Evolutionary conservation across 2,329 filamentous ascomycete genomes (phyloP), one percentile per base, ranked within the genome.

Genomic region (Fusarium torulosum): DNA sequence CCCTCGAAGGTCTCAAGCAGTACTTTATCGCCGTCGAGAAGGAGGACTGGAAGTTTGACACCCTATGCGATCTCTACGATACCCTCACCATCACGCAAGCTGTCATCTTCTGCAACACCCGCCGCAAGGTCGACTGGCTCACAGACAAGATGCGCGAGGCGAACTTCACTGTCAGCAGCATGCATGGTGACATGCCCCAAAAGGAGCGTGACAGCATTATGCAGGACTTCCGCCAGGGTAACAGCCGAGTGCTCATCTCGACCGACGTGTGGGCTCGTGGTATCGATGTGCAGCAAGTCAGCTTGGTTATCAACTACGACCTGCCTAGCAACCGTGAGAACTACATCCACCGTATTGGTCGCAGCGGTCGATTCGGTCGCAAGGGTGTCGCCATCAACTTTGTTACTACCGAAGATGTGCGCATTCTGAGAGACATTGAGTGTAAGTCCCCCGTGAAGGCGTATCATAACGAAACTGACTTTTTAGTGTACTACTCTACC

Each of bases 371-470:
- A 72, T 99, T 99, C 75, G 96, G 96, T 75, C 89, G 96, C 75
- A 99, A 99, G 85, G 96, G 96, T 86, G 96, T 99, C 70, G 96
- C 96, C 37, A 99, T 99, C 86, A 99, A 99, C 85, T 99, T 99
- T 77, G 96, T 99, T 71, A 99, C 96, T 4, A 96, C 92, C 76
- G 96, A 99, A 75, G 96, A 99, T 78, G 96, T 99, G 62, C 91
- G 96, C 78, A 99, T 99, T 77, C 86, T 99, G 75, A 90, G 96
- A 72, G 96, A 99, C 78, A 99, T 99, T 75, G 96, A 99, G 84
- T 83, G 91, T 94, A 83, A 81, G 90, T 85, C n/a, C 10, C 33
- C 54, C 13, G 7, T 6, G 29, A 4, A n/a, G 1, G 44, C 25
- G 6, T 11, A 6, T 25, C 7, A 20, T 52, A 38, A 53, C 42